Evolutionary conservation across 2,329 filamentous ascomycete genomes (phyloP).

Genomic region (Nemania serpens): DNA sequence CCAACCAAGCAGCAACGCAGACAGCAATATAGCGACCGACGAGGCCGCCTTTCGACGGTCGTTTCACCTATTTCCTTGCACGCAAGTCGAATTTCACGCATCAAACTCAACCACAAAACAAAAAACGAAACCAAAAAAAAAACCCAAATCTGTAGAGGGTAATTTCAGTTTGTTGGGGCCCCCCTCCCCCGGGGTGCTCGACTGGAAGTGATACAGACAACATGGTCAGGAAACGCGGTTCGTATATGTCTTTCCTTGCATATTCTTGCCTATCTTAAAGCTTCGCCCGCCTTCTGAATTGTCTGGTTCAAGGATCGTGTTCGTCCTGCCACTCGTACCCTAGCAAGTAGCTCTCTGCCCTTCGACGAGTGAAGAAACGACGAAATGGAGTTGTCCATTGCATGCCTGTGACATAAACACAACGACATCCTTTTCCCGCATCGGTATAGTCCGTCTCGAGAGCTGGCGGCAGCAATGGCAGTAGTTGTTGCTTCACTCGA

Average conservation of each 20-base stretch:
- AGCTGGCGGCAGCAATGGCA: background rate
- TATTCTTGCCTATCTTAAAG: conserved; percentile 11
- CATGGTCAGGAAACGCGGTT: conserved; percentile 62
- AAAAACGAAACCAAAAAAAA: conserved; percentile 14
- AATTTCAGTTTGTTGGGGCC: conserved; percentile 22
- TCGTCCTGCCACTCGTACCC: conserved; percentile 16
- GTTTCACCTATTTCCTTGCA: background rate
- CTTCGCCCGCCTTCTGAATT: conserved; percentile 12
- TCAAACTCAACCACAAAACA: conserved; percentile 8
- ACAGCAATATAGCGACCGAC: conserved; percentile 10
- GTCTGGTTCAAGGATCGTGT: conserved; percentile 22
- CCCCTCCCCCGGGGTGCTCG: conserved; percentile 19
- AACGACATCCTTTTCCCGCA: background rate
- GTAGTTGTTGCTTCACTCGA: background rate
- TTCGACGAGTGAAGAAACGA: conserved; percentile 13
- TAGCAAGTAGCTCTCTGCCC: conserved; percentile 18
- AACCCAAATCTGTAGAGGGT: conserved; percentile 12
- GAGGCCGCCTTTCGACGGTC: conserved; percentile 3
- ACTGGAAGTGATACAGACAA: conserved; percentile 35
- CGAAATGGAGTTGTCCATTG: conserved; percentile 2
- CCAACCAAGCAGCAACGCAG: background rate
- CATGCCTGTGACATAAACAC: background rate
- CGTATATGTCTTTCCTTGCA: conserved; percentile 41
- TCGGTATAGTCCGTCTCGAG: background rate
- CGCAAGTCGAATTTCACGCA: conserved; percentile 7